Percentiles rank a stretch among this genome's conserved stretches.
Evolutionary conservation across 495 filamentous ascomycete genomes (phyloP).

Genomic region (Jackrogersella multiformis): DNA sequence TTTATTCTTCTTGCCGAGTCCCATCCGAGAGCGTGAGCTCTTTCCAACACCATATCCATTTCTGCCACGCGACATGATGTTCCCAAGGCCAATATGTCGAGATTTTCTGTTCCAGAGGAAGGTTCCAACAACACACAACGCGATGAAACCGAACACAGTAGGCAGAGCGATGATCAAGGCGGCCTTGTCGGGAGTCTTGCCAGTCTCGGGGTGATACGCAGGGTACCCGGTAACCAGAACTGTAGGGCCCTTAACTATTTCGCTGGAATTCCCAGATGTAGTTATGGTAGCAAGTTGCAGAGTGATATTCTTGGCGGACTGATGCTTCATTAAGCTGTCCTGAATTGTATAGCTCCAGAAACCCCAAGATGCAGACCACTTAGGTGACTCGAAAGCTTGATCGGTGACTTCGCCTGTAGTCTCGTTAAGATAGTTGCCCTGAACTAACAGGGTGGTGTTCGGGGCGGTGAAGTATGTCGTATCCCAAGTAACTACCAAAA

Average conservation of each 20-base stretch:
- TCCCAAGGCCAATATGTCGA: constrained; percentile 51
- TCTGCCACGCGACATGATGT: constrained; percentile 52
- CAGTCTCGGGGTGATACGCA: constrained; percentile 26
- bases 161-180: constrained; percentile 55
- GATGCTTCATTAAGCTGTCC: constrained; percentile 39
- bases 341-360: constrained; percentile 53
- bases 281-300: constrained; percentile 48
- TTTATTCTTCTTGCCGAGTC: constrained; percentile 32
- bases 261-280: constrained; percentile 15
- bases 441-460: constrained; percentile 49
- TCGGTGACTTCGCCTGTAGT: constrained; percentile 44
- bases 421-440: constrained; percentile 50
- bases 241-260: constrained; percentile 47
- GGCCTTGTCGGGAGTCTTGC: constrained; percentile 31
- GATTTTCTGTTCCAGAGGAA: constrained; percentile 51
- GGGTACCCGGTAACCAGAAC: constrained; percentile 43
- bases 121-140: constrained; percentile 45
- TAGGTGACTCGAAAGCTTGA: constrained; percentile 49
- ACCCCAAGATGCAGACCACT: constrained; percentile 49
- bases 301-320: constrained; percentile 51
- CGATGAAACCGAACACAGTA: constrained; percentile 49
- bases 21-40: constrained; percentile 44
- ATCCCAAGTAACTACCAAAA: constrained; percentile 55
- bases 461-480: constrained; percentile 49
- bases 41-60: constrained; percentile 48